These are phyloP conservation scores for Artomyces pyxidatus DNA, from an alignment of 768 basidiomycete species.

Conservation along the genomic window DNA sequence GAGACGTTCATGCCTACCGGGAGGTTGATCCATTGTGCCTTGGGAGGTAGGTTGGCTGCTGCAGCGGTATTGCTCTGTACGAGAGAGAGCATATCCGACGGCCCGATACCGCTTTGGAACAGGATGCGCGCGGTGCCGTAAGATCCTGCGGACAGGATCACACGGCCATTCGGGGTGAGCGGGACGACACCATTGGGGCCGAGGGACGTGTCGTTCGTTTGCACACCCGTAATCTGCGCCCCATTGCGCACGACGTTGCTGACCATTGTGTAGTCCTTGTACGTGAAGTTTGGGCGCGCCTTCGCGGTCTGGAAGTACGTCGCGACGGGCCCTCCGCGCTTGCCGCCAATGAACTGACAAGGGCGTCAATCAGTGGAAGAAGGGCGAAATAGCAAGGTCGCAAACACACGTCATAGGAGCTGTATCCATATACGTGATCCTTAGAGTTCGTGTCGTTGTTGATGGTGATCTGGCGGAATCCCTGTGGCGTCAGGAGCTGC, in stretches of 20 bases:
- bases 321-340: slow-evolving; percentile 46
- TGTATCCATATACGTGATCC: slow-evolving; percentile 54
- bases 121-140: slow-evolving; percentile 50
- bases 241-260: slow-evolving; percentile 50
- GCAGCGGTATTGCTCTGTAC: slow-evolving; percentile 39
- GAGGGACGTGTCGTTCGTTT: slow-evolving; percentile 50
- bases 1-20: slow-evolving; percentile 51
- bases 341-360: slow-evolving; percentile 25
- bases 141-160: slow-evolving; percentile 50
- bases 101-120: slow-evolving; percentile 56
- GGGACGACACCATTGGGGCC: slow-evolving; percentile 51
- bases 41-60: slow-evolving; percentile 39
- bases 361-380: not conserved
- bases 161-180: slow-evolving; percentile 45
- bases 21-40: slow-evolving; percentile 45
- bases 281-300: slow-evolving; percentile 42
- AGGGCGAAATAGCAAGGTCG: not conserved
- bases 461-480: slow-evolving; percentile 46
- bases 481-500: slow-evolving; percentile 38
- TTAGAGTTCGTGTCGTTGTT: slow-evolving; percentile 49
- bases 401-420: slow-evolving; percentile 30
- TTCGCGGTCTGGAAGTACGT: slow-evolving; percentile 54
- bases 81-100: slow-evolving; percentile 44
- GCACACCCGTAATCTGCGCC: slow-evolving; percentile 46
- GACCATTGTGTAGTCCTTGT: slow-evolving; percentile 42